Percentiles rank a stretch among this genome's conserved stretches.
phyloP scores from a whole-genome alignment of 441 rosid species.

The Gossypium laxum region DNA sequence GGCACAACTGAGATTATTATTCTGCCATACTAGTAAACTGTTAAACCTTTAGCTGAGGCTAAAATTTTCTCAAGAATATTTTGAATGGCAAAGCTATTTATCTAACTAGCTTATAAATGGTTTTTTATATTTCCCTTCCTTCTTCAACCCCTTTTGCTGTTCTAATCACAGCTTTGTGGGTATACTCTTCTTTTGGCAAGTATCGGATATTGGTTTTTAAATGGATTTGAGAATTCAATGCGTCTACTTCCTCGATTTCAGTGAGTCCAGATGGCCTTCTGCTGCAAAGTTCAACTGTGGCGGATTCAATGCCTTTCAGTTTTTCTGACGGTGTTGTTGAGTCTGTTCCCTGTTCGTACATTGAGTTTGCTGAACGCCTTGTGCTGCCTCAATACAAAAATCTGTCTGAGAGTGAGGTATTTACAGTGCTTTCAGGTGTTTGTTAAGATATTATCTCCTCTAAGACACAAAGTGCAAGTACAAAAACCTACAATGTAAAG shows the following conservation, averaged over 20 bases:
- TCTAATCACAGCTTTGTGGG: too few species aligned
- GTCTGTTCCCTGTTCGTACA: slow-evolving; percentile 64
- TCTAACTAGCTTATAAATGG: not conserved
- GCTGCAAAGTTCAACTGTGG: slow-evolving; percentile 83
- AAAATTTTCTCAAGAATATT: not conserved
- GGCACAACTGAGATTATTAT: not conserved
- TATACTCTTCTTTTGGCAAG: too few species aligned
- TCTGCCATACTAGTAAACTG: not conserved
- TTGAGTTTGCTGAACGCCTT: slow-evolving; percentile 85
- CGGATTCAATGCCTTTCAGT: slow-evolving; percentile 48
- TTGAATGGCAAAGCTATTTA: not conserved
- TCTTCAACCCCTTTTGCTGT: not conserved
- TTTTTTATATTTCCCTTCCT: not conserved
- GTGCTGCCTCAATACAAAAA: slow-evolving; percentile 54
- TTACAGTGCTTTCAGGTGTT: not conserved
- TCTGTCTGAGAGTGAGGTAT: slow-evolving; percentile 53
- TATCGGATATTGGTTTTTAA: not conserved
- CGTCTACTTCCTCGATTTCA: slow-evolving; percentile 22
- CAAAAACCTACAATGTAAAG: not conserved
- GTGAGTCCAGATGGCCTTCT: slow-evolving; percentile 91
- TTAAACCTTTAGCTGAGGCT: not conserved
- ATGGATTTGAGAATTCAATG: not conserved
- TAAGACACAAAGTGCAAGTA: not conserved
- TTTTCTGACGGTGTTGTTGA: slow-evolving; percentile 59
- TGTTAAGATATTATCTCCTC: not conserved